Conservation (phyloP, 768 basidiomycete species). For the Cystobasidium onofrii region DNA sequence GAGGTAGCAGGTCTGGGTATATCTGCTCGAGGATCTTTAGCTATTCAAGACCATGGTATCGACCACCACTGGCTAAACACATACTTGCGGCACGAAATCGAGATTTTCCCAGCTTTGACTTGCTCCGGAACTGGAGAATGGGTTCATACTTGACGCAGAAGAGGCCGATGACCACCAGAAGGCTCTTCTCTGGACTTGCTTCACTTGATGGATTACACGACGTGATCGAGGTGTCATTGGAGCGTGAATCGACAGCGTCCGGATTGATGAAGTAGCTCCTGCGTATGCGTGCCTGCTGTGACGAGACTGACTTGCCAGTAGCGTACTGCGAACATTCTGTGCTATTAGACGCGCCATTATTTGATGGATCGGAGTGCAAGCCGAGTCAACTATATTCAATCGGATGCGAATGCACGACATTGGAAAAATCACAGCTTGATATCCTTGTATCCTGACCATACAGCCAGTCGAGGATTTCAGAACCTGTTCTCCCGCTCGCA, state of each 20-base stretch:
- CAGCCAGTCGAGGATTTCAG: neutral
- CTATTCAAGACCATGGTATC: neutral
- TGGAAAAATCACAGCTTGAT: neutral
- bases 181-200: neutral
- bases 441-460: neutral
- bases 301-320: neutral
- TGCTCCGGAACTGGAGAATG: conserved; percentile 13
- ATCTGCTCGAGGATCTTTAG: no score
- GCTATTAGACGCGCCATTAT: neutral
- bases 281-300: neutral
- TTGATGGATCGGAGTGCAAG: neutral
- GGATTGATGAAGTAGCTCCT: neutral
- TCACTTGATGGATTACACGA: neutral
- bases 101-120: conserved; percentile 22
- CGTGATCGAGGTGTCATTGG: neutral
- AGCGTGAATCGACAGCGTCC: neutral
- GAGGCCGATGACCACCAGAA: conserved; percentile 8
- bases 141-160: neutral
- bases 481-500: neutral
- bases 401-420: neutral
- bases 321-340: neutral
- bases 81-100: conserved; percentile 23
- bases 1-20: conserved; percentile 7
- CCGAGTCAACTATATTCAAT: neutral
- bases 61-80: neutral